A percentile compares a stretch with the other conserved stretches of the same genome.
These are phyloP conservation scores for Cryphonectria japonica DNA, from an alignment of 2,329 filamentous ascomycete species.

Conservation along the genomic window DNA sequence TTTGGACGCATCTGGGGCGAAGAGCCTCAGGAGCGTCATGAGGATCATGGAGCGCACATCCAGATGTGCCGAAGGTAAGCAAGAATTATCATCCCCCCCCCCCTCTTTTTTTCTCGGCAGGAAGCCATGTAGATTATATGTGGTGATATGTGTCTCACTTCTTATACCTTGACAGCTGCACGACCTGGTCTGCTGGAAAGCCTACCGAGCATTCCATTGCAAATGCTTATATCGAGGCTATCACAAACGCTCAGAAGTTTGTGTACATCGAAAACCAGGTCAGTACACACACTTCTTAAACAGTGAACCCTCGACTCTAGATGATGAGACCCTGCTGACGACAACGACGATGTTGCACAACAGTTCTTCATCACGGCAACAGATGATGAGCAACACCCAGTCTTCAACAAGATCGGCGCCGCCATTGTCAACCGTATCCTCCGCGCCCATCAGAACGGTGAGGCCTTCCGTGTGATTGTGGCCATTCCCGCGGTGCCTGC, in stretches of 20 bases:
- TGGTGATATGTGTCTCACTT: neutral
- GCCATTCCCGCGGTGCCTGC: constrained; percentile 80
- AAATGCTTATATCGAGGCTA: constrained; percentile 79
- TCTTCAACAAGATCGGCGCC: constrained; percentile 77
- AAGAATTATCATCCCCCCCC: too few species aligned
- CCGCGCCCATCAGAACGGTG: constrained; percentile 65
- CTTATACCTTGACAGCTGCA: constrained; percentile 41
- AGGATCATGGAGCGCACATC: constrained; percentile 44
- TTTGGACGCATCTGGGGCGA: constrained; percentile 45
- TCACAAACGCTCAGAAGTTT: constrained; percentile 70
- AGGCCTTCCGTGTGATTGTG: constrained; percentile 76
- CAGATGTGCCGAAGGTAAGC: constrained; percentile 43
- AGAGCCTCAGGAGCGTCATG: constrained; percentile 32
- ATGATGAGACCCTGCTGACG: neutral
- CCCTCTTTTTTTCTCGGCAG: too few species aligned
- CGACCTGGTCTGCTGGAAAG: constrained; percentile 57
- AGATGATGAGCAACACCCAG: constrained; percentile 67
- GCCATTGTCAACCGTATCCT: constrained; percentile 79
- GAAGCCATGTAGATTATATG: neutral
- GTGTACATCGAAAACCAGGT: constrained; percentile 79
- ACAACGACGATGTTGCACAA: constrained; percentile 27
- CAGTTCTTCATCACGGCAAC: constrained; percentile 89
- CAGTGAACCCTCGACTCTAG: too few species aligned
- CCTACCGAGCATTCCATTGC: constrained; percentile 75
- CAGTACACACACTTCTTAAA: constrained; percentile 14